phyloP scores from a whole-genome alignment of 2,329 filamentous ascomycete species.

The Hypomyces rosellus region DNA sequence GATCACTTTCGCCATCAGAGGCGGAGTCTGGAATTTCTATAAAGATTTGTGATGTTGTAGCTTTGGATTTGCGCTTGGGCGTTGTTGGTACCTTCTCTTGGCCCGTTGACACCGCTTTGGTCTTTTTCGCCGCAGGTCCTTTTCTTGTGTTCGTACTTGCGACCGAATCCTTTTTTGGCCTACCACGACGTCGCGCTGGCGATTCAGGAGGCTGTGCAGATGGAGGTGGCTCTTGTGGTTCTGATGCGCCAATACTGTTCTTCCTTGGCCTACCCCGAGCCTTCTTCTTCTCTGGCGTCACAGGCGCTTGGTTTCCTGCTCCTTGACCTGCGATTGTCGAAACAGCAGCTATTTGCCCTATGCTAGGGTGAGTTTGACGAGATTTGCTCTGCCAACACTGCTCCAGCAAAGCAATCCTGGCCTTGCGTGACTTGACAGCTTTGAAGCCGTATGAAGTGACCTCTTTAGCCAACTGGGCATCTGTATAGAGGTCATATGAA shows the following conservation, averaged over 20 bases:
- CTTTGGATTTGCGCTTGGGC: constrained; percentile 10
- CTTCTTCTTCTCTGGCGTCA: neutral
- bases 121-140: neutral
- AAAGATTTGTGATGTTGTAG: constrained; percentile 13
- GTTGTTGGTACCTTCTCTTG: constrained; percentile 15
- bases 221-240: constrained; percentile 29
- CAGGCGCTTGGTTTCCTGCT: neutral
- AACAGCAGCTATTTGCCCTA: constrained; percentile 12
- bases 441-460: constrained; percentile 66
- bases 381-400: constrained; percentile 64
- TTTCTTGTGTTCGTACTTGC: constrained; percentile 12
- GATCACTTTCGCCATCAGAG: constrained; percentile 27
- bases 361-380: constrained; percentile 14
- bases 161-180: constrained; percentile 33
- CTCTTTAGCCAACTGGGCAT: constrained; percentile 55
- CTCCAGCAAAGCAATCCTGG: constrained; percentile 64
- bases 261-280: constrained; percentile 31
- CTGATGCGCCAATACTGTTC: constrained; percentile 15
- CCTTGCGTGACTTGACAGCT: constrained; percentile 57
- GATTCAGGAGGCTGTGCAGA: constrained; percentile 27
- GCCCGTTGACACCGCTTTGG: neutral
- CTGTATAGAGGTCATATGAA: constrained; percentile 55
- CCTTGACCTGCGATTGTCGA: neutral
- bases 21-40: constrained; percentile 51
- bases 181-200: constrained; percentile 34